Evolutionary conservation across 805 yeast genomes (phyloP), one percentile per base, ranked within the genome.

Genomic region (Candida orba): DNA sequence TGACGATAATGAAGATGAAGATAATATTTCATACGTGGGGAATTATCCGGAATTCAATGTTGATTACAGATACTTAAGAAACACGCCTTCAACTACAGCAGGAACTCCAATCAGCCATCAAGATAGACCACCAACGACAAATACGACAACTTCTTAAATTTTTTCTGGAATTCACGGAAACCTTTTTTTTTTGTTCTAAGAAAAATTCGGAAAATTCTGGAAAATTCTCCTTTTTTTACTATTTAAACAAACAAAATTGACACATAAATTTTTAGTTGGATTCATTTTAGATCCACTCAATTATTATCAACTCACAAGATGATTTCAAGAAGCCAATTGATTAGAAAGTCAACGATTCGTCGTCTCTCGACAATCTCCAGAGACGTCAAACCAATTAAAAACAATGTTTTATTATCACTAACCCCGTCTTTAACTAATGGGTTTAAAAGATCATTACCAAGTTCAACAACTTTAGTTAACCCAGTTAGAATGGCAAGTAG

Each of bases 41-140:
- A 53, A 50, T 13, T 52, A 55, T 39, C 61, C 59, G 4, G 50
- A 53, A 24, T 57, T 55, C 37, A 53, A 57, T 18, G 49, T 57
- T 15, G 59, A 57, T 30, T 58, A 54, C 35, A 36, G 59, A 29
- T 57, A 50, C 32, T 27, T 57, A 13, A 45, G 61, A 41, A 51
- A 50, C 44, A 56, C 60, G 0, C 60, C 60, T 1, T 56, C 60
- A 2, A 54, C 46, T 13, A 53, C 43, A 10, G 47, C 48, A 17
- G 41, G 43, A 35, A 37, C 32, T 48, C 42, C 18, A 36, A 49
- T n/a, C 40, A 50, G n/a, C 35, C 37, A 18, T 41, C 48, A 7
- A 52, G 53, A 4, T 44, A 42, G 13, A 48, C 37, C 10, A 37
- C 43, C 14, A 20, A 37, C 29, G 15, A 15, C 13, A 24, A 31